Base-by-base conservation (phyloP, 371 early-diverging fungal genomes). In the Capillidium rhysosporum region DNA sequence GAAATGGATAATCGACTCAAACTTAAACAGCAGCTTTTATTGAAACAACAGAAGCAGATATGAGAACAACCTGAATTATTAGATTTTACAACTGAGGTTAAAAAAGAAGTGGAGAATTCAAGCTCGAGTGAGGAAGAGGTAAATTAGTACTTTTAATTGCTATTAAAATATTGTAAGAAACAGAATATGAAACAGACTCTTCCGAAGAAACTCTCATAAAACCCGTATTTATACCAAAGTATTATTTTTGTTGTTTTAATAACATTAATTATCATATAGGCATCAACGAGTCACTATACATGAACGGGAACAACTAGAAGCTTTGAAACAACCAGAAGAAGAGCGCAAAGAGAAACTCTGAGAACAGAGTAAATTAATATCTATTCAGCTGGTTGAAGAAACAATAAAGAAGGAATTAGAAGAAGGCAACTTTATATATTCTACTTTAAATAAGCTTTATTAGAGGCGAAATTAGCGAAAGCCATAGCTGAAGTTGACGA, bases 161-260 rank as follows among this genome's bases (percentile, higher is more conserved):
- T 34, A 67, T 7, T 75, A 72, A 12, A 46, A 69, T 72, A 7
- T 34, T 34, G 34, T 34, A 34, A 12, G 34, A 34, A 24, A 73
- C 69, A 25, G 69, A 68, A 54, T 73, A 75, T 40, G 73, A 73
- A 28, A 64, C 69, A 23, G 67, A 67, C 3, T 52, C 59, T 43
- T 55, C 63, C 24, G 59, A 67, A 8, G 56, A 62, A 31, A 49
- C 65, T 8, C 60, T 76, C 16, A 63, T 84, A 21, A 87, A 85
- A 57, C 90, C 90, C 2, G 78, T 84, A 10, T 90, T 90, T 70
- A 76, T 86, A 55, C 80, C 85, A 68, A 87, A 83, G 82, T 85
- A 70, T 58, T 61, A 40, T 1, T 26, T 10, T 12, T 28, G n/a
- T 9, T 18, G 51, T 30, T 44, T 8, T 34, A 38, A 7, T 34